Base-by-base conservation (phyloP, 345 rosid genomes). In the Linum usitatissimum region DNA sequence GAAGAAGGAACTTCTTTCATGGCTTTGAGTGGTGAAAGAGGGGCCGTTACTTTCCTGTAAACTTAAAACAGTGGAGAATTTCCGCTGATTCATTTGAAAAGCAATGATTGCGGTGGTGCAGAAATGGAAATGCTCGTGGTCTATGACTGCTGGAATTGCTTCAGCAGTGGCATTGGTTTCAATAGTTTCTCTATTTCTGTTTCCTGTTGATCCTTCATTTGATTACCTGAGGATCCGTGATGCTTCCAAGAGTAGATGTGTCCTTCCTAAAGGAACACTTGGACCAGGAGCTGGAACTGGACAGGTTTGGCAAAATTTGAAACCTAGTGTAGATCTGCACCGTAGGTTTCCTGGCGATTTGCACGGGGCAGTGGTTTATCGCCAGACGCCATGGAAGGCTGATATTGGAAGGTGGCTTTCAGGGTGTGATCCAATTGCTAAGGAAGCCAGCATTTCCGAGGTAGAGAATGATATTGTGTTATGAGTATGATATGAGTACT, bases 351-450 rank as follows among this genome's bases (percentile, higher is more conserved):
- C 93, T n/a, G 77, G 76, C n/a, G 95, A 89, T 62, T 79, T 66
- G 66, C 93, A 82, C 59, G 70, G 78, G 17, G 95, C 86, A 8
- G 88, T 90, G 20, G 77, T 83, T 56, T 87, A 87, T 78, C 82
- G 77, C 30, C 79, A 87, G 66, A 91, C 94, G 28, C 88, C 97
- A 0, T 93, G 99, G 99, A 93, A 86, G 73, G 82, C 88, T 13
- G 76, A 74, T 68, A 82, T 87, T 18, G 99, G 97, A 3, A 83
- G 76, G 58, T 90, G 98, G 98, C 96, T 92, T 71, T 87, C 91
- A 68, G 81, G 86, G 30, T 92, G 97, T 71, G 86, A 92, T 77
- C 72, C 87, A 2, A 64, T 78, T 67, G 59, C 75, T 7, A 66
- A 70, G 58, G 90, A 83, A 68, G 81, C 81, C 67, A 74, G 70